Base-by-base conservation (phyloP, 495 filamentous ascomycete species). In the Podospora pseudopauciseta region DNA sequence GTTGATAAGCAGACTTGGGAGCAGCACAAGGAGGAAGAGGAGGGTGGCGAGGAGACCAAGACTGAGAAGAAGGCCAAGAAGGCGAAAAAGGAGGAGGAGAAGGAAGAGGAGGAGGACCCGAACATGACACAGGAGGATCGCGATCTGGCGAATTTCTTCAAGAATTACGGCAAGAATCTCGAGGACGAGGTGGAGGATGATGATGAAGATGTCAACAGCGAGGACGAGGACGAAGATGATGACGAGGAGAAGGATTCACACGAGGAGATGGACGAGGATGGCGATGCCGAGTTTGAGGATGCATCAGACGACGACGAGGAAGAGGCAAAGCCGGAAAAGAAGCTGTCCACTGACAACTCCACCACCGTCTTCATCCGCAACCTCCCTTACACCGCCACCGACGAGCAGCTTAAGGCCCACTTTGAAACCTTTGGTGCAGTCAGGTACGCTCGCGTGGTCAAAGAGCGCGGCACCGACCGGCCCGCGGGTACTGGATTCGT, bases 401-500 rank as follows among this genome's bases (percentile, higher is more conserved):
- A 99, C 73, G 88, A 92, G 65, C 80, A 84, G 23, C 86, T 99
- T 20, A 88, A 91, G 70, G 85, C 89, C 32, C 93, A 97, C 73
- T 99, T 99, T 73, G 76, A 80, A 11, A 82, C 88, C 70, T 99
- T 99, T 71, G 95, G 95, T 55, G 83, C 84, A 1, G 80, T 98
- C 62, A 85, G 92, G 26, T 99, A 97, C 76, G 94, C 93, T 23
- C 85, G 96, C 53, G 87, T 96, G 28, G 96, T 99, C 30, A 82
- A 94, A 67, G 95, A 99, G 74, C 86, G 80, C 28, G 87, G 88
- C 27, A 97, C 92, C 3, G 92, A 92, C 69, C 87, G 91, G 16
- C 92, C 95, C 2, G 91, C 90, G 53, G 95, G 95, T 30, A 97
- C 95, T 4, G 95, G 91, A 3, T 99, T 99, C 74, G 93, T 97